phyloP scores from a whole-genome alignment of 139 green algal genomes.

The Coelastrella sp. region DNA sequence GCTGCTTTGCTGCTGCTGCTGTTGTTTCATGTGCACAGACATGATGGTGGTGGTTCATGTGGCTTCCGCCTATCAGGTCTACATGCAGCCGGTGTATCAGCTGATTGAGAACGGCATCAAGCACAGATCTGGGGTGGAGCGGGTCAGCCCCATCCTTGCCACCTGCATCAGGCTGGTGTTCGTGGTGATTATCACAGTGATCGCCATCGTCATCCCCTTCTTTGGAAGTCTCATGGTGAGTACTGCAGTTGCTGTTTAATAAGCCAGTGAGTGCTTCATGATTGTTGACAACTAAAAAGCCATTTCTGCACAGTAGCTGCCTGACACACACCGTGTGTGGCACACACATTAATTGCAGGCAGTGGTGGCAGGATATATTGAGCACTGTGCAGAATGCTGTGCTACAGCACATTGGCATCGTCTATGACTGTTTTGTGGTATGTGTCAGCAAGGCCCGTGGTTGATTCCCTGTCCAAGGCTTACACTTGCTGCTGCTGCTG shows the following conservation, averaged over 20 bases:
- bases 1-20: background rate
- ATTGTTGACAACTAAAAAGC: background rate
- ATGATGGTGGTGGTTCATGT: slow-evolving; percentile 58
- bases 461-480: background rate
- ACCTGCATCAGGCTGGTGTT: background rate
- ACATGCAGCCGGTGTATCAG: slow-evolving; percentile 50
- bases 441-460: background rate
- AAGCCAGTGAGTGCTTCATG: background rate
- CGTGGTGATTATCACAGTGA: slow-evolving; percentile 47
- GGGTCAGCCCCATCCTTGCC: background rate
- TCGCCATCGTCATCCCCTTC: slow-evolving; percentile 57
- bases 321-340: too few species aligned
- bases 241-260: background rate
- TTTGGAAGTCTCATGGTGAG: slow-evolving; percentile 46
- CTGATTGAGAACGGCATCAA: slow-evolving; percentile 51
- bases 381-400: background rate
- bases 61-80: slow-evolving; percentile 50
- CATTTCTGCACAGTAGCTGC: too few species aligned
- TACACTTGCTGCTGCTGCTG: background rate
- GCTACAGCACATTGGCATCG: background rate
- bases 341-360: too few species aligned
- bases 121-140: background rate
- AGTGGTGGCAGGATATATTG: background rate
- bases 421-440: background rate
- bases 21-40: background rate